Percentiles rank a stretch among this genome's conserved stretches.
Conservation (phyloP, 805 yeast species). For the Millerozyma miso region DNA sequence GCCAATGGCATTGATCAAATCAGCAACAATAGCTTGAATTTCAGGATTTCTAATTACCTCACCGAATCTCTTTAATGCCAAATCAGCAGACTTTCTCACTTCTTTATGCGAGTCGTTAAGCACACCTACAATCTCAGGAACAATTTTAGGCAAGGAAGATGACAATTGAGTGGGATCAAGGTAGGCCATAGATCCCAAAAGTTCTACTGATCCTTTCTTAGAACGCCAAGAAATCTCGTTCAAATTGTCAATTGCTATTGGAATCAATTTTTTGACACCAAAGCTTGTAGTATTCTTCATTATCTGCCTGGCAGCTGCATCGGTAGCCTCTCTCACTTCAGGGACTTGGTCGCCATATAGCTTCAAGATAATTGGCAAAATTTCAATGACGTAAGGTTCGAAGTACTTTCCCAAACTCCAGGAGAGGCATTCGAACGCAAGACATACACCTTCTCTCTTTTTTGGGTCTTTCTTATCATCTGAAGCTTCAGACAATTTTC, state of each 20-base stretch:
- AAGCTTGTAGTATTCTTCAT: constrained; percentile 90
- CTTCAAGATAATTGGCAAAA: constrained; percentile 74
- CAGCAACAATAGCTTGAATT: constrained; percentile 87
- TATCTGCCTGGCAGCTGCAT: constrained; percentile 77
- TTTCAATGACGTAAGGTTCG: constrained; percentile 92
- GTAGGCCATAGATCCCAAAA: constrained; percentile 97
- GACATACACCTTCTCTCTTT: constrained; percentile 83
- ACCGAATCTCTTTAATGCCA: constrained; percentile 84
- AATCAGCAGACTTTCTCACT: constrained; percentile 92
- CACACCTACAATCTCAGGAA: constrained; percentile 95
- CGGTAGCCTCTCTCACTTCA: constrained; percentile 88
- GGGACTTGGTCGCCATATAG: constrained; percentile 80
- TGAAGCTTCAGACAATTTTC: constrained; percentile 73
- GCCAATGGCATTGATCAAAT: constrained; percentile 85
- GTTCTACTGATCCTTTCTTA: constrained; percentile 93
- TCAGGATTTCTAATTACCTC: constrained; percentile 97
- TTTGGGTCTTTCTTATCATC: constrained; percentile 77
- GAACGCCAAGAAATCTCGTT: constrained; percentile 94
- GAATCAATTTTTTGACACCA: constrained; percentile 89
- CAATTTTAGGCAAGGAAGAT: constrained; percentile 79
- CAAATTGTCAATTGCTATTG: constrained; percentile 79
- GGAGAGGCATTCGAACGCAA: constrained; percentile 82
- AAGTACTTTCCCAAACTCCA: constrained; percentile 68
- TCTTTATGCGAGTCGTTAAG: constrained; percentile 94
- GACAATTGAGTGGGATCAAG: constrained; percentile 92